Conservation (phyloP, 1,284 basidiomycete species). For the Ganoderma meredithae region DNA sequence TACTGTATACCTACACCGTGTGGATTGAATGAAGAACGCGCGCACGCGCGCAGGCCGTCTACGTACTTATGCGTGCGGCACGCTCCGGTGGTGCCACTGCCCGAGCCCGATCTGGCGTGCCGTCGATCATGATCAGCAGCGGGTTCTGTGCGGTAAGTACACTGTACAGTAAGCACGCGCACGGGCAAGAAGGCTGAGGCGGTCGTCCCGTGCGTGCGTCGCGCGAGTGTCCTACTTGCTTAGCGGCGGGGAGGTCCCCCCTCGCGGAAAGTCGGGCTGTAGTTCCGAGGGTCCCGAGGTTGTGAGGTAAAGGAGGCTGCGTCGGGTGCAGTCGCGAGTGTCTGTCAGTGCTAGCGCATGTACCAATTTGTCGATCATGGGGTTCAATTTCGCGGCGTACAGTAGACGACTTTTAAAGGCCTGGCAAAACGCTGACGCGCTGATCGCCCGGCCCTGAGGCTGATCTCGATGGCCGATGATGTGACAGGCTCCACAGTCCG, state of each 20-base stretch:
- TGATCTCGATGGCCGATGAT: background rate
- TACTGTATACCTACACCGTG: too few species aligned
- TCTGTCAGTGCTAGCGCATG: too few species aligned
- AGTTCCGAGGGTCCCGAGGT: slow-evolving; percentile 2
- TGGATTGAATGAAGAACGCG: background rate
- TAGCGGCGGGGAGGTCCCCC: background rate
- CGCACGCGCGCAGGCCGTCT: background rate
- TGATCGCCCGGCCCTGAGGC: background rate
- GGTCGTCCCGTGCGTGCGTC: too few species aligned
- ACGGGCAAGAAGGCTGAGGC: background rate
- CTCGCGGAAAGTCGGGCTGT: background rate
- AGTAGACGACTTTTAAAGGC: background rate
- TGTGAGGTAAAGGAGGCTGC: background rate
- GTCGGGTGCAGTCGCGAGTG: background rate
- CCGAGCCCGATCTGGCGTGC: background rate
- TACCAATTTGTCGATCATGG: too few species aligned
- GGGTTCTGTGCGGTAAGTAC: background rate
- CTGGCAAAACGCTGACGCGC: too few species aligned
- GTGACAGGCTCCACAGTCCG: background rate
- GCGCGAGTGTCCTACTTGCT: background rate
- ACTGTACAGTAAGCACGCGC: background rate
- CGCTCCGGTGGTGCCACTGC: too few species aligned
- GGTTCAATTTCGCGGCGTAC: too few species aligned
- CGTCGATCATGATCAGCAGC: slow-evolving; percentile 5
- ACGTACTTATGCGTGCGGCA: too few species aligned